A percentile compares a stretch with the other conserved stretches of the same genome.
Conservation (phyloP, 108 stramenopile genomes). For the Skeletonema potamos region DNA sequence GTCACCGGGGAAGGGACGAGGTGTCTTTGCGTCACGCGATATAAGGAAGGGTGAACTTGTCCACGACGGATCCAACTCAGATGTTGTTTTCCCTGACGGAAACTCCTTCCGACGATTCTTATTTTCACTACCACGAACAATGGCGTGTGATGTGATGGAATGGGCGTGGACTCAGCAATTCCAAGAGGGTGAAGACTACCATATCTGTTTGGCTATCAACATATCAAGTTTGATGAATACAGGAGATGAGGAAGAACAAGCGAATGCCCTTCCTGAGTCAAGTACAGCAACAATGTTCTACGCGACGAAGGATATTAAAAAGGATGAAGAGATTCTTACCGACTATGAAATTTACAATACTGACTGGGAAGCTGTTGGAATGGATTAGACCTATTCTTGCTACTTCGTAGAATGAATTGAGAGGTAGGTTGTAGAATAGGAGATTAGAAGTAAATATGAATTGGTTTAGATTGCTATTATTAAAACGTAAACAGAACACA, state of each 20-base stretch:
- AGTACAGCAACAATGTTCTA: not conserved
- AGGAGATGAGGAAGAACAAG: not conserved
- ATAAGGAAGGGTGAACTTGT: conserved; percentile 28
- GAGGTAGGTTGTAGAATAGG: no score
- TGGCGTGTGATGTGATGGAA: conserved; percentile 32
- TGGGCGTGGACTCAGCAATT: conserved; percentile 24
- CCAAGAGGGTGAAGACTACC: not conserved
- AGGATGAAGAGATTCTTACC: not conserved
- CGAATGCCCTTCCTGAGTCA: not conserved
- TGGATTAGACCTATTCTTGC: not conserved
- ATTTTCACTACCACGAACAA: conserved; percentile 1
- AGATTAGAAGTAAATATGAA: no score
- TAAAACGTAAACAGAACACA: no score
- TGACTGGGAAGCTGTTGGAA: not conserved
- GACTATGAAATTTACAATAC: not conserved
- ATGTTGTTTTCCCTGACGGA: conserved; percentile 1
- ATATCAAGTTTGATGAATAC: conserved; percentile 9
- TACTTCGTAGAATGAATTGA: no score
- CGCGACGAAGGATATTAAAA: not conserved
- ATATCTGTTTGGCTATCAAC: conserved; percentile 19
- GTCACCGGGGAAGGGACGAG: conserved; percentile 6
- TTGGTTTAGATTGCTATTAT: no score
- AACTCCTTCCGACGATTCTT: conserved; percentile 7
- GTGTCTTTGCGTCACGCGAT: conserved; percentile 27
- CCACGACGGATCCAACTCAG: conserved; percentile 3